Conservation (phyloP, 176 grass and related monocot species). For the Rhipidocladum racemiflorum region DNA sequence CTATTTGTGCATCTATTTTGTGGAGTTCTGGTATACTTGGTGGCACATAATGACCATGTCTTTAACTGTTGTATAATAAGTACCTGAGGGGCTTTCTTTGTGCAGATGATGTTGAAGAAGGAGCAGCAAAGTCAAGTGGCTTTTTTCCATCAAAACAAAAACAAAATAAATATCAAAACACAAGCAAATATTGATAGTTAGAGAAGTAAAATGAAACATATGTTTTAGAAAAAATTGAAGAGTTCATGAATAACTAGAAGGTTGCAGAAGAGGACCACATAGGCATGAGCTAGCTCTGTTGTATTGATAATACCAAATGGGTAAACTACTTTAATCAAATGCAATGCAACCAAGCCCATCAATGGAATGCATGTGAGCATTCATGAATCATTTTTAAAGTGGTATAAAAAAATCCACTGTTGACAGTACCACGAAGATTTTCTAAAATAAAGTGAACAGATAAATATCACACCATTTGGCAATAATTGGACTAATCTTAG, state of each 20-base stretch:
- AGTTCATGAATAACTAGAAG: background rate
- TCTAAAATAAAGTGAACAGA: background rate
- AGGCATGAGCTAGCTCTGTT: background rate
- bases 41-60: background rate
- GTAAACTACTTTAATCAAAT: background rate
- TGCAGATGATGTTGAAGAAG: no score
- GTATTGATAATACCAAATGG: no score
- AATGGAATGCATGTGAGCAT: background rate
- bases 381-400: no score
- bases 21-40: background rate
- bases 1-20: no score
- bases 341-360: background rate
- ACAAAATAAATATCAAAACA: slow-evolving; percentile 20
- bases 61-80: slow-evolving; percentile 3
- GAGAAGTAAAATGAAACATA: background rate
- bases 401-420: no score
- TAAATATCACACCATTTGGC: background rate
- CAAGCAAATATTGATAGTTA: background rate
- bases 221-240: background rate
- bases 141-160: slow-evolving; percentile 33
- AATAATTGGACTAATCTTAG: no score
- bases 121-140: slow-evolving; percentile 53
- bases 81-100: slow-evolving; percentile 72
- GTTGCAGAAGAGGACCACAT: background rate
- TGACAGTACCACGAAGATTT: background rate